phyloP scores from a whole-genome alignment of 305 asterid species.

The Fraxinus nigra region DNA sequence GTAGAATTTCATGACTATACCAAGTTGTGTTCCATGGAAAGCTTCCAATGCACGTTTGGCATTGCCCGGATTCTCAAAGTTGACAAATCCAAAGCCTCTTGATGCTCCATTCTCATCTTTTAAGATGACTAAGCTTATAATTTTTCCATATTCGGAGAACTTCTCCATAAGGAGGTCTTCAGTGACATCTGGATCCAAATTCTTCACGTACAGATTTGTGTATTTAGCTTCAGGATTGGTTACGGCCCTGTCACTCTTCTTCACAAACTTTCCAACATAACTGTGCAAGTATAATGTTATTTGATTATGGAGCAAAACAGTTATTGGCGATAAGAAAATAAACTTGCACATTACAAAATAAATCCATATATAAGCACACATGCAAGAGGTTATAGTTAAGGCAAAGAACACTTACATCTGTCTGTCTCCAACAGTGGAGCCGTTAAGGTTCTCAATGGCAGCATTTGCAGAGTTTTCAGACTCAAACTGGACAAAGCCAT shows the following conservation, averaged over 20 bases:
- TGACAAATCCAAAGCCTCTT: constrained; percentile 87
- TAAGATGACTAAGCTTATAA: constrained; percentile 57
- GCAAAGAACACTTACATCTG: constrained; percentile 49
- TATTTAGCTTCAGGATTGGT: constrained; percentile 56
- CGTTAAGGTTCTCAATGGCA: constrained; percentile 80
- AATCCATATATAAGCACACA: background rate
- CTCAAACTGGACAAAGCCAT: constrained; percentile 91
- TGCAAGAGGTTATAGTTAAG: constrained; percentile 4
- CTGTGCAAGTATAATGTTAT: constrained; percentile 32
- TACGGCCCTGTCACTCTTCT: constrained; percentile 56
- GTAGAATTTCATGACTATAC: constrained; percentile 33
- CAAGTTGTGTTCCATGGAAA: constrained; percentile 65
- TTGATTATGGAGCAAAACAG: constrained; percentile 15
- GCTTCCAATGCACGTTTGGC: constrained; percentile 72
- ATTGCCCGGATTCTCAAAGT: constrained; percentile 70
- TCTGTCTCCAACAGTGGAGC: constrained; percentile 55
- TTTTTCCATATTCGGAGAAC: constrained; percentile 64
- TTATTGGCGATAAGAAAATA: background rate
- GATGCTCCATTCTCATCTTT: constrained; percentile 68
- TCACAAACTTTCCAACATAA: constrained; percentile 72
- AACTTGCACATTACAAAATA: background rate
- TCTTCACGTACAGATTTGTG: constrained; percentile 59
- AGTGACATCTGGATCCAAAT: constrained; percentile 23
- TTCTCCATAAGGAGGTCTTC: constrained; percentile 63
- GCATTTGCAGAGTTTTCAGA: constrained; percentile 62